These are phyloP conservation scores for Apium graveolens DNA, from an alignment of 129 eudicot species.

Conservation along the genomic window DNA sequence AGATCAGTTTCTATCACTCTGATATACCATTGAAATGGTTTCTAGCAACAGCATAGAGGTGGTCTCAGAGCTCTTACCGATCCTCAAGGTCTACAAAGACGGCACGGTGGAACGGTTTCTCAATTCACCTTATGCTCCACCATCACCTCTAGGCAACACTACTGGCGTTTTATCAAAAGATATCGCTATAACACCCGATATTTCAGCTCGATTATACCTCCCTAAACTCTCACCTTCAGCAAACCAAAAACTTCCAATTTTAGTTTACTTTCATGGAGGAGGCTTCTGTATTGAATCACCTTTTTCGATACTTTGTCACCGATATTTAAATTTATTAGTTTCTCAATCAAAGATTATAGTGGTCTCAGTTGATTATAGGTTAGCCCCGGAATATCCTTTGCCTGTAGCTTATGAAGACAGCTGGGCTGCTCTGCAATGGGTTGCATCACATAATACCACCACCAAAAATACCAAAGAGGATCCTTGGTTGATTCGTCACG, in stretches of 20 bases:
- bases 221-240: neutral
- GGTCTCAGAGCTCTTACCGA: slow-evolving; percentile 7
- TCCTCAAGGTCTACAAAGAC: slow-evolving; percentile 26
- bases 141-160: slow-evolving; percentile 17
- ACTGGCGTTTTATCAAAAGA: slow-evolving; percentile 14
- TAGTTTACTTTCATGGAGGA: slow-evolving; percentile 32
- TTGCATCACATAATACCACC: slow-evolving; percentile 19
- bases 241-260: slow-evolving; percentile 21
- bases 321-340: slow-evolving; percentile 13
- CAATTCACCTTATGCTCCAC: slow-evolving; percentile 21
- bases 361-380: slow-evolving; percentile 27
- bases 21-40: neutral
- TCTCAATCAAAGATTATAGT: slow-evolving; percentile 13
- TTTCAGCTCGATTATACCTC: slow-evolving; percentile 27
- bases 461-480: neutral
- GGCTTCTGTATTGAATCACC: slow-evolving; percentile 26
- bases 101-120: slow-evolving; percentile 50
- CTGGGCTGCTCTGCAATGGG: slow-evolving; percentile 33
- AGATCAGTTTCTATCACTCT: too few relatives aligned
- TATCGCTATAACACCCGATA: slow-evolving; percentile 6
- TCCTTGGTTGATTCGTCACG: slow-evolving; percentile 32
- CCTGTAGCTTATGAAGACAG: slow-evolving; percentile 32
- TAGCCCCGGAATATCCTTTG: slow-evolving; percentile 30
- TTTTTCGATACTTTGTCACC: slow-evolving; percentile 13
- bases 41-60: neutral